phyloP scores from a whole-genome alignment of 345 rosid species.

The Physaria fendleri region DNA sequence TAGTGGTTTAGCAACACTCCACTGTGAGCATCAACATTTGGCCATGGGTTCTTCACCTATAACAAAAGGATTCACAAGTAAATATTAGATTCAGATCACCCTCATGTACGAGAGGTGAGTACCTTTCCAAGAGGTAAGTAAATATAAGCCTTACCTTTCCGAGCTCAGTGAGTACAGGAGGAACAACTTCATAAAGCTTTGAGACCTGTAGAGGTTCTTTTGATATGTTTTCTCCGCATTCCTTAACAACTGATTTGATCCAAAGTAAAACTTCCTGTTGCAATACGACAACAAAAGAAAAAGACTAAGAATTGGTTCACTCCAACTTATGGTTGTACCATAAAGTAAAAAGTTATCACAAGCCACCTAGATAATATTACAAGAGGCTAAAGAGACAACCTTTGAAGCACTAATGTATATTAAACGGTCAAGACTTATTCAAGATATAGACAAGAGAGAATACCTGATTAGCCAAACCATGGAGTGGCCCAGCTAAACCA shows the following conservation, averaged over 20 bases:
- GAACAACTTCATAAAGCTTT: constrained; percentile 91
- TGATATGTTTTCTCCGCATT: constrained; percentile 74
- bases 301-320: background rate
- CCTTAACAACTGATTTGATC: constrained; percentile 84
- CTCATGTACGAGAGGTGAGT: no score
- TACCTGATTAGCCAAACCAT: constrained; percentile 99
- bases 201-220: constrained; percentile 71
- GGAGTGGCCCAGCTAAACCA: constrained; percentile 99
- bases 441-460: background rate
- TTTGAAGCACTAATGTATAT: background rate
- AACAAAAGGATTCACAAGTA: constrained; percentile 18
- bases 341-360: no score
- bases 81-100: no score
- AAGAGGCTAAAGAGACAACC: background rate
- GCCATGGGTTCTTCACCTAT: constrained; percentile 98
- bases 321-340: background rate
- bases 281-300: constrained; percentile 9
- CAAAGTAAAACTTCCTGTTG: constrained; percentile 96
- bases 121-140: no score
- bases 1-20: constrained; percentile 82
- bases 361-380: no score
- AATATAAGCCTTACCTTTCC: constrained; percentile 63
- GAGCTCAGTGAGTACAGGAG: constrained; percentile 78
- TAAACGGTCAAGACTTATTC: background rate
- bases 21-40: constrained; percentile 96